phyloP scores from a whole-genome alignment of 371 early-diverging fungal species.

The Mucor piriformis region DNA sequence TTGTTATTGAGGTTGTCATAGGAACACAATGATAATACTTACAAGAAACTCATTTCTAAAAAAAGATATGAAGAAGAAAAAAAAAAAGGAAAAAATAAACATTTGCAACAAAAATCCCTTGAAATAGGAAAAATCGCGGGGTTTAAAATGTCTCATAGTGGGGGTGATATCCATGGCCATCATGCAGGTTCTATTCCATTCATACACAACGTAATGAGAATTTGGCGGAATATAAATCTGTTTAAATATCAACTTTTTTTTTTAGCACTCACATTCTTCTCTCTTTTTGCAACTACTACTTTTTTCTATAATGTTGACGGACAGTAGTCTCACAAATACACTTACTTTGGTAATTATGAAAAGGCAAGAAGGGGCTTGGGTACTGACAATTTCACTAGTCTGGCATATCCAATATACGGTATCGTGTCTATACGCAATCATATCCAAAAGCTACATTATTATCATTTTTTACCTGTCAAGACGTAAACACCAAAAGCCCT shows the following conservation, averaged over 20 bases:
- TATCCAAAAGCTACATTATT: constrained; percentile 26
- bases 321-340: constrained; percentile 43
- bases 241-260: neutral
- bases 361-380: neutral
- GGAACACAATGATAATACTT: neutral
- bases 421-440: constrained; percentile 32
- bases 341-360: constrained; percentile 36
- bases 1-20: neutral
- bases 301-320: constrained; percentile 32
- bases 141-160: neutral
- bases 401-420: constrained; percentile 43
- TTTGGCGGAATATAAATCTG: neutral
- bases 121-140: neutral
- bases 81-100: neutral
- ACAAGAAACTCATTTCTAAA: constrained; percentile 47
- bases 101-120: constrained; percentile 1
- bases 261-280: constrained; percentile 4
- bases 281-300: neutral
- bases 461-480: constrained; percentile 18
- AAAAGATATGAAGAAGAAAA: neutral
- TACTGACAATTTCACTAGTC: constrained; percentile 24
- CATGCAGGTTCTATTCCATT: too few relatives aligned
- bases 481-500: neutral
- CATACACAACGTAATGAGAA: too few relatives aligned
- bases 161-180: too few relatives aligned